These are phyloP conservation scores for Camillea tinctor DNA, from an alignment of 2,329 filamentous ascomycete species.

Conservation along the genomic window DNA sequence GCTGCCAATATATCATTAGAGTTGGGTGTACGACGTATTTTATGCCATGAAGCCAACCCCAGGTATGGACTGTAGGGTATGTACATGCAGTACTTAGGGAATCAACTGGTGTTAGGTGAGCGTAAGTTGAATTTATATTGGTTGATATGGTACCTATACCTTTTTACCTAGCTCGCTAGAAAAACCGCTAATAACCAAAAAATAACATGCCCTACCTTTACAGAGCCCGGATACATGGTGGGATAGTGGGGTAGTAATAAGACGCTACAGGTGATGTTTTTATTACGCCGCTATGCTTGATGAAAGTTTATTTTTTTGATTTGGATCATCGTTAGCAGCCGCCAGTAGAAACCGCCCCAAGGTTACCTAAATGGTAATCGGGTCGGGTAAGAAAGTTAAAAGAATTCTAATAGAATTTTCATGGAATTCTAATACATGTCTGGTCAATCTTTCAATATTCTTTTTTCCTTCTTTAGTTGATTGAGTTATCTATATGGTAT, in stretches of 20 bases:
- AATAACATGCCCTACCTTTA: too few species aligned
- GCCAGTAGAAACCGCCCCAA: neutral
- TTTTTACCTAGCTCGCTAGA: too few species aligned
- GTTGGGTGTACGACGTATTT: neutral
- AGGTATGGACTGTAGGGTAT: neutral
- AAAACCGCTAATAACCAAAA: too few species aligned
- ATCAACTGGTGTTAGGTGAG: neutral
- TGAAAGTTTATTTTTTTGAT: constrained; percentile 4
- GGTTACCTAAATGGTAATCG: neutral
- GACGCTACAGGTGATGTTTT: constrained; percentile 4
- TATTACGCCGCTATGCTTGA: constrained; percentile 6
- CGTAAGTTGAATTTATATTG: neutral
- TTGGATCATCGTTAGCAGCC: constrained; percentile 3
- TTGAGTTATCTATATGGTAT: neutral
- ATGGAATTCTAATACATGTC: too few species aligned
- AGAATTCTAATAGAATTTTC: too few species aligned
- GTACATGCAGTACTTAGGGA: neutral
- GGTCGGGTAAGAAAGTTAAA: too few species aligned
- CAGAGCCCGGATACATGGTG: neutral
- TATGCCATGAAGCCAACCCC: neutral
- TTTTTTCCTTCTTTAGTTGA: too few species aligned
- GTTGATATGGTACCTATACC: neutral
- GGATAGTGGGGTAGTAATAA: neutral
- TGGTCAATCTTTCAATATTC: too few species aligned
- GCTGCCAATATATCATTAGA: neutral